A percentile compares a stretch with the other conserved stretches of the same genome.
Conservation (phyloP, 1,284 basidiomycete genomes). For the Malassezia globosa region DNA sequence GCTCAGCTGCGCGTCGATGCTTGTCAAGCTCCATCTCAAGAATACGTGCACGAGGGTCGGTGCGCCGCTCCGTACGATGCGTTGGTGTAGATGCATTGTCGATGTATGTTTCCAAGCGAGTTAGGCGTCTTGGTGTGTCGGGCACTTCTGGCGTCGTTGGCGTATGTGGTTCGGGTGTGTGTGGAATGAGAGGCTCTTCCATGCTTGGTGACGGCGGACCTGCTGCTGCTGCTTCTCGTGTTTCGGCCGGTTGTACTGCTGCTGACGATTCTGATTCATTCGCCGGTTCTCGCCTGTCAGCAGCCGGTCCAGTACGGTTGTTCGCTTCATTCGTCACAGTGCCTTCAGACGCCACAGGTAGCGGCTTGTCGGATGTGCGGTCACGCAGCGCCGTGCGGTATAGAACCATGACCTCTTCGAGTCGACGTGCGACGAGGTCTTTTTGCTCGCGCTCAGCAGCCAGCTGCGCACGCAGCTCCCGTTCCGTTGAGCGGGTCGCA, state of each 20-base stretch:
- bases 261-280: not conserved
- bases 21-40: constrained; percentile 8
- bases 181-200: not conserved
- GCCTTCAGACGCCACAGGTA: not conserved
- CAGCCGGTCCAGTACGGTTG: not conserved
- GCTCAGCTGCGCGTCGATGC: constrained; percentile 13
- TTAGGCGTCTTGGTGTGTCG: not conserved
- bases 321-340: not conserved
- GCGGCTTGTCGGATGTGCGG: too few relatives aligned
- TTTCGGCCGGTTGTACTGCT: not conserved
- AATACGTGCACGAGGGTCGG: not conserved
- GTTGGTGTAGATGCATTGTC: not conserved
- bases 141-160: constrained; percentile 4
- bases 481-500: too few relatives aligned
- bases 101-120: constrained; percentile 1
- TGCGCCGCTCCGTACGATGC: not conserved
- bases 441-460: constrained; percentile 4
- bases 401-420: constrained; percentile 5
- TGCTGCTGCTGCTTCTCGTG: not conserved
- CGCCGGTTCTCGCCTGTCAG: not conserved
- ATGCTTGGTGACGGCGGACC: not conserved
- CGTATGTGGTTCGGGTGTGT: not conserved
- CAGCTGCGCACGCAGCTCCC: constrained; percentile 5
- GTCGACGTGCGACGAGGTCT: not conserved
- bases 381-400: constrained; percentile 9